Evolutionary conservation across 345 rosid species (phyloP).

Genomic region (Trapa bicornis): DNA sequence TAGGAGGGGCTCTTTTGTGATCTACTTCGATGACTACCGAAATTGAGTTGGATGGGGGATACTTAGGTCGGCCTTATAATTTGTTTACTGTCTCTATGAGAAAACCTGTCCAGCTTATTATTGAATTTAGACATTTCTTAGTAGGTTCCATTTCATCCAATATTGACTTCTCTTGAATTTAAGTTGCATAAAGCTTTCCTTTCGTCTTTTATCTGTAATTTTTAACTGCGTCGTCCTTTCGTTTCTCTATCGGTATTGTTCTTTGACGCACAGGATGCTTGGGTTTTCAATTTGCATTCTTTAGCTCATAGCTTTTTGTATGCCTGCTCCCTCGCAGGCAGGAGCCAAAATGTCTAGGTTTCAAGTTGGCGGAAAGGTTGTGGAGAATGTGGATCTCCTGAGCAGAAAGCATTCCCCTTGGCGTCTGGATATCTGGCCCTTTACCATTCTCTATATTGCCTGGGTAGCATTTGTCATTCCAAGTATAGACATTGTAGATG

Average conservation of each 20-base stretch:
- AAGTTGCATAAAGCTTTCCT: too few relatives aligned
- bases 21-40: not conserved
- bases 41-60: not conserved
- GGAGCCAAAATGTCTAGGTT: conserved; percentile 45
- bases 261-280: not conserved
- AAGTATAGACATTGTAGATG: conserved; percentile 61
- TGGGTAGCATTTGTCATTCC: conserved; percentile 55
- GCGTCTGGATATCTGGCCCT: conserved; percentile 88
- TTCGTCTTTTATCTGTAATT: too few relatives aligned
- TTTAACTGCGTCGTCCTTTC: too few relatives aligned
- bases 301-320: not conserved
- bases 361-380: conserved; percentile 82
- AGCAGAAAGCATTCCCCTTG: conserved; percentile 56
- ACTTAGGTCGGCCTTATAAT: not conserved
- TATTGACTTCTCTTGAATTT: too few relatives aligned
- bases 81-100: not conserved
- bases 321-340: not conserved
- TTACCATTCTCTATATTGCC: conserved; percentile 44
- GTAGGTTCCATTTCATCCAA: too few relatives aligned
- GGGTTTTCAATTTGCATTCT: not conserved
- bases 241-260: not conserved
- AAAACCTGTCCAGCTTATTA: too few relatives aligned
- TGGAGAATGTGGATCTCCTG: conserved; percentile 75
- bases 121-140: too few relatives aligned
- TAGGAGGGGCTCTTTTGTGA: not conserved